A percentile compares a stretch with the other conserved stretches of the same genome.
Evolutionary conservation across 169 alveolate genomes (phyloP).

Genomic region (Eimeria falciformis): DNA sequence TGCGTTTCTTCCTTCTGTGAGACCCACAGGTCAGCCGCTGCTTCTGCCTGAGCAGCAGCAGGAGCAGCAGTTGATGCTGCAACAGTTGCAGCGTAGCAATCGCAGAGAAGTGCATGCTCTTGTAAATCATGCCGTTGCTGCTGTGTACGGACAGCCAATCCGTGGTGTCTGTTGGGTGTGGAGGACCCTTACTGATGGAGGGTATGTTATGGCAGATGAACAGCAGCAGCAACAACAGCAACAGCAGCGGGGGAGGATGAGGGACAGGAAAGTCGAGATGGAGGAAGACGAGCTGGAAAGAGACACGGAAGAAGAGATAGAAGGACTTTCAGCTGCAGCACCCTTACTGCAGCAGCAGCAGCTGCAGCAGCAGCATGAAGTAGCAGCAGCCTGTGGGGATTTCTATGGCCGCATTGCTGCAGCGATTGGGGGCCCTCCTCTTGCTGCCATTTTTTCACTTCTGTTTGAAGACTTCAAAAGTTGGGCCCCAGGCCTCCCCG

Average conservation of each 20-base stretch:
- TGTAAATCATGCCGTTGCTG: slow-evolving; percentile 8
- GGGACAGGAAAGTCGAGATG: neutral
- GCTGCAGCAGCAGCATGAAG: slow-evolving; percentile 5
- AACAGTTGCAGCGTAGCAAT: slow-evolving; percentile 1
- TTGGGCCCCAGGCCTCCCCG: slow-evolving; percentile 66
- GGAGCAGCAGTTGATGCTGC: slow-evolving; percentile 11
- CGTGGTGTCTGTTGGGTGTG: slow-evolving; percentile 35
- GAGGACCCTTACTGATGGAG: neutral
- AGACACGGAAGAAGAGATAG: neutral
- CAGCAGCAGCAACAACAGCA: neutral
- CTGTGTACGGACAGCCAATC: slow-evolving; percentile 25
- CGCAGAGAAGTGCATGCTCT: slow-evolving; percentile 14
- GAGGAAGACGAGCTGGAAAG: neutral
- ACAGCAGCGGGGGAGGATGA: neutral
- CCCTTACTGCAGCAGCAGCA: neutral
- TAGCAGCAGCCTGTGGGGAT: slow-evolving; percentile 27
- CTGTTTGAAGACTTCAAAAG: slow-evolving; percentile 35
- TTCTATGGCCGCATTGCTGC: slow-evolving; percentile 14
- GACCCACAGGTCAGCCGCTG: neutral
- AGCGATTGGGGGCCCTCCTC: slow-evolving; percentile 50
- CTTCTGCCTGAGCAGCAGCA: slow-evolving; percentile 32
- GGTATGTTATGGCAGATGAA: neutral
- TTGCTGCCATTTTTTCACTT: slow-evolving; percentile 33
- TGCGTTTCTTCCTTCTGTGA: neutral
- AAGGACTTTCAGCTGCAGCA: neutral